These are phyloP conservation scores for Chimonanthus salicifolius DNA, from an alignment of 164 flowering plant genomes.

Conservation along the genomic window DNA sequence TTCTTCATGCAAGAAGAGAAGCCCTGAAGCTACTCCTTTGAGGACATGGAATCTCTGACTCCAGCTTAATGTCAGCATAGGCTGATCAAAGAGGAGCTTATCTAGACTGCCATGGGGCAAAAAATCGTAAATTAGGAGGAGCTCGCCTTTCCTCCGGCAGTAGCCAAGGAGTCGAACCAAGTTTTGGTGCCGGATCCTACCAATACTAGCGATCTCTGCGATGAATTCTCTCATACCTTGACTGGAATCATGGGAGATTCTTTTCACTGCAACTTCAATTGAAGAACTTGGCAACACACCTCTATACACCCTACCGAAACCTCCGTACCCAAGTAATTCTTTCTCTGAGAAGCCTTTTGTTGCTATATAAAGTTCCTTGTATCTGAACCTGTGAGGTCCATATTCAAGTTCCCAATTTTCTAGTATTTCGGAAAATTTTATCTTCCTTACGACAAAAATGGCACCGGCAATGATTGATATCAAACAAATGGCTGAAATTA, in stretches of 20 bases:
- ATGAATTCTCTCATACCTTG: slow-evolving; percentile 21
- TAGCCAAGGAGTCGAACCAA: slow-evolving; percentile 15
- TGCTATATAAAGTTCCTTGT: slow-evolving; percentile 4
- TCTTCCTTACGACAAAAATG: neutral
- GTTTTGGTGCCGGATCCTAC: slow-evolving; percentile 17
- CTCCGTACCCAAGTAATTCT: slow-evolving; percentile 13
- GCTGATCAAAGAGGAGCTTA: slow-evolving; percentile 8
- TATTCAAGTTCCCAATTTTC: slow-evolving; percentile 12
- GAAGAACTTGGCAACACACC: slow-evolving; percentile 9
- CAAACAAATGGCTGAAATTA: neutral
- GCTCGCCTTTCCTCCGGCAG: slow-evolving; percentile 13
- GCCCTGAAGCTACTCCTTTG: slow-evolving; percentile 15
- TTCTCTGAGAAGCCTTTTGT: slow-evolving; percentile 14
- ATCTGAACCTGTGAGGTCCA: slow-evolving; percentile 14
- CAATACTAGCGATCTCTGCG: slow-evolving; percentile 18
- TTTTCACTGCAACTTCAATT: slow-evolving; percentile 13
- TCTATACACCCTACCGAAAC: slow-evolving; percentile 17
- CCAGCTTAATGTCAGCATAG: slow-evolving; percentile 1
- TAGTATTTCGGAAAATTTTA: slow-evolving; percentile 7
- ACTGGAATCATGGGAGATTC: slow-evolving; percentile 16
- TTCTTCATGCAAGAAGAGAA: slow-evolving; percentile 11
- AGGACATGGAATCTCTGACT: slow-evolving; percentile 11
- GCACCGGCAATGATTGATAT: neutral
- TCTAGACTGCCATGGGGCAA: slow-evolving; percentile 18
- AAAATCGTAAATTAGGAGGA: slow-evolving; percentile 14